Conservation (phyloP, 2,329 filamentous ascomycete genomes). For the Colletotrichum sp. region DNA sequence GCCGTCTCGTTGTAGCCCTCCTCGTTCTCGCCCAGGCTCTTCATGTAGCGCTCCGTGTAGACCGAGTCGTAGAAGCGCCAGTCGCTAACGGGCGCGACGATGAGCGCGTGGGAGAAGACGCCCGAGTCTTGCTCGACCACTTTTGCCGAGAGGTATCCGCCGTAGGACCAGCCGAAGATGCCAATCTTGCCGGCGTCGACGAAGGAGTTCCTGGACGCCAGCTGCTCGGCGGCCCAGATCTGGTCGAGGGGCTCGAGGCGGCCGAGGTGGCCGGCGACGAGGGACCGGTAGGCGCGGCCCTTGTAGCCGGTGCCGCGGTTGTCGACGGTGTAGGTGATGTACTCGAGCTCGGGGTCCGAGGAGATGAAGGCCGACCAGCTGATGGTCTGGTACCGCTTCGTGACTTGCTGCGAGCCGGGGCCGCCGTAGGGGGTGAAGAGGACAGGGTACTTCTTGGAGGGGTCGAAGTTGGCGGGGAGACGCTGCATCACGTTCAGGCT, state of each 20-base stretch:
- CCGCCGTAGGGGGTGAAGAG: constrained; percentile 74
- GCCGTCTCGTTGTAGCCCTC: constrained; percentile 67
- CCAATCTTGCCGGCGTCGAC: constrained; percentile 65
- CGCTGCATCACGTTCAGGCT: constrained; percentile 69
- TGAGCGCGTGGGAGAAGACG: constrained; percentile 66
- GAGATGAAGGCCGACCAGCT: constrained; percentile 69
- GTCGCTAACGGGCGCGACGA: constrained; percentile 70
- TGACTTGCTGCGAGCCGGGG: constrained; percentile 66
- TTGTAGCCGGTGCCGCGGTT: constrained; percentile 71
- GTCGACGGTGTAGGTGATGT: constrained; percentile 71
- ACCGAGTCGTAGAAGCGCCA: constrained; percentile 76
- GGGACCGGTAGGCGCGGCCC: constrained; percentile 65
- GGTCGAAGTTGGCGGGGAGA: constrained; percentile 68
- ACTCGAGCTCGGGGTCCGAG: constrained; percentile 71
- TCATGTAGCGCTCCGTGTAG: constrained; percentile 79
- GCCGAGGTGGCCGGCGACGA: constrained; percentile 65
- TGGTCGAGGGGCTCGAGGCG: constrained; percentile 70
- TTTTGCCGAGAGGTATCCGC: constrained; percentile 71
- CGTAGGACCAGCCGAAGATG: constrained; percentile 74
- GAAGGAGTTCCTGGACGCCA: constrained; percentile 54
- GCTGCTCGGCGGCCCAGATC: constrained; percentile 67
- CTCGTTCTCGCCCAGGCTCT: constrained; percentile 59
- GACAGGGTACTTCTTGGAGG: constrained; percentile 67
- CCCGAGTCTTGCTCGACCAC: constrained; percentile 67
- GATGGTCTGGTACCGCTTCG: constrained; percentile 59